Evolutionary conservation across 768 basidiomycete genomes (phyloP).

Genomic region (Collybia mongolica): DNA sequence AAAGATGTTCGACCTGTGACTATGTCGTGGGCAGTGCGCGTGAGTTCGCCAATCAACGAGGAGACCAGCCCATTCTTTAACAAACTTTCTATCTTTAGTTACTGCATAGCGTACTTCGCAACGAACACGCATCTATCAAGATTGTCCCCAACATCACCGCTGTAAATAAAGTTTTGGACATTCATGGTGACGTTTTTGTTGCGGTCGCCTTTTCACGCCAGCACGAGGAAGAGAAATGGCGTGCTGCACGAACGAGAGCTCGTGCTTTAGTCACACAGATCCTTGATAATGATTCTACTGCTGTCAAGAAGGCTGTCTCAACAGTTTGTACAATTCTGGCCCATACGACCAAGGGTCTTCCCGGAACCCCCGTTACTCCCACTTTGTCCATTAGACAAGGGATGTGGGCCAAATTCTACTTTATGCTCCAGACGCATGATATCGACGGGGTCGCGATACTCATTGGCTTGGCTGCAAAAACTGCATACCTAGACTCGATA

Average conservation of each 20-base stretch:
- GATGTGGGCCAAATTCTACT: constrained; percentile 72
- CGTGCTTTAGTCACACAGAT: constrained; percentile 32
- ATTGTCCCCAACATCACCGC: too few relatives aligned
- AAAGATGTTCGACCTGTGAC: constrained; percentile 54
- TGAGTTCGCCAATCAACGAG: constrained; percentile 34
- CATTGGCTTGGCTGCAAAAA: constrained; percentile 53
- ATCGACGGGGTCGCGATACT: constrained; percentile 56
- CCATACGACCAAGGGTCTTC: constrained; percentile 14
- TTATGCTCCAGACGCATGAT: constrained; percentile 57
- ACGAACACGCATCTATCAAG: neutral
- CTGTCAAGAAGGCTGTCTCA: constrained; percentile 27
- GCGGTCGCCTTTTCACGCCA: constrained; percentile 33
- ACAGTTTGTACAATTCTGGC: constrained; percentile 29
- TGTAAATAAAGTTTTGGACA: constrained; percentile 26
- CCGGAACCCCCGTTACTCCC: constrained; percentile 22
- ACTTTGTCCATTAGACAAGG: constrained; percentile 45
- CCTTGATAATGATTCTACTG: constrained; percentile 29
- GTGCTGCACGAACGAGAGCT: constrained; percentile 28
- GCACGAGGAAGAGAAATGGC: constrained; percentile 33
- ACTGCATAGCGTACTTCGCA: constrained; percentile 27
- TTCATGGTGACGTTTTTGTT: constrained; percentile 36
- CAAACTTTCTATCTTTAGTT: constrained; percentile 21
- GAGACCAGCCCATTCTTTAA: neutral
- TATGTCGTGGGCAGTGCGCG: constrained; percentile 60
- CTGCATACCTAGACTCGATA: constrained; percentile 68